Evolutionary conservation across 306 rosid species (phyloP).

Genomic region (Trifolium subterraneum): DNA sequence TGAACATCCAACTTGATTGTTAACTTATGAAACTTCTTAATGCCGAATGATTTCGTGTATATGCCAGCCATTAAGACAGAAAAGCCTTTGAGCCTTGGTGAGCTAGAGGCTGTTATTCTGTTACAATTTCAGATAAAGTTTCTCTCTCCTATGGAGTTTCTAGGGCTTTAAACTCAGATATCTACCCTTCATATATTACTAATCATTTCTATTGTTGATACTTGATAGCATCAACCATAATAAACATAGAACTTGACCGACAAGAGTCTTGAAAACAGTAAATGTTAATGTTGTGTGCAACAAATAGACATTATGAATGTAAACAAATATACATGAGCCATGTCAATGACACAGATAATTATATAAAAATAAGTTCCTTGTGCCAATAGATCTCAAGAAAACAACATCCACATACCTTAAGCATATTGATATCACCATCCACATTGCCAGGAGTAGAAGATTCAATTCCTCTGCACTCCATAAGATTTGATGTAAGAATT

Average conservation of each 20-base stretch:
- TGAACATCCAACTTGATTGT: constrained; percentile 1
- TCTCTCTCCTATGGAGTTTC: not conserved
- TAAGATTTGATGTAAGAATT: constrained; percentile 46
- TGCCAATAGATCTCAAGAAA: constrained; percentile 33
- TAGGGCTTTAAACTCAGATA: not conserved
- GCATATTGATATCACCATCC: constrained; percentile 69
- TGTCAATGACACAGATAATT: constrained; percentile 28
- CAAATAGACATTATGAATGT: constrained; percentile 13
- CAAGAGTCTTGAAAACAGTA: constrained; percentile 20
- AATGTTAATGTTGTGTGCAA: constrained; percentile 13
- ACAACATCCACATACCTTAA: constrained; percentile 61
- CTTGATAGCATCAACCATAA: constrained; percentile 16
- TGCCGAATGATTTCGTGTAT: not conserved
- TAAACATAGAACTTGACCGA: constrained; percentile 27
- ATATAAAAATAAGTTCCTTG: constrained; percentile 26
- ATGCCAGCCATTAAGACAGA: not conserved
- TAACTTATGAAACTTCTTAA: not conserved
- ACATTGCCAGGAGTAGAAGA: constrained; percentile 70
- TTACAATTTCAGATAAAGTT: not conserved
- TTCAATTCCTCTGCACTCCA: constrained; percentile 78
- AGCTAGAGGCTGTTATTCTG: not conserved
- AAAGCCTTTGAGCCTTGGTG: not conserved
- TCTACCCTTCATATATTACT: not conserved
- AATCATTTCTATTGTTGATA: constrained; percentile 21
- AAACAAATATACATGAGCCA: constrained; percentile 15